Evolutionary conservation across 2,329 filamentous ascomycete species (phyloP), one percentile per base, ranked within the genome.

Genomic region (Cordyceps javanica): DNA sequence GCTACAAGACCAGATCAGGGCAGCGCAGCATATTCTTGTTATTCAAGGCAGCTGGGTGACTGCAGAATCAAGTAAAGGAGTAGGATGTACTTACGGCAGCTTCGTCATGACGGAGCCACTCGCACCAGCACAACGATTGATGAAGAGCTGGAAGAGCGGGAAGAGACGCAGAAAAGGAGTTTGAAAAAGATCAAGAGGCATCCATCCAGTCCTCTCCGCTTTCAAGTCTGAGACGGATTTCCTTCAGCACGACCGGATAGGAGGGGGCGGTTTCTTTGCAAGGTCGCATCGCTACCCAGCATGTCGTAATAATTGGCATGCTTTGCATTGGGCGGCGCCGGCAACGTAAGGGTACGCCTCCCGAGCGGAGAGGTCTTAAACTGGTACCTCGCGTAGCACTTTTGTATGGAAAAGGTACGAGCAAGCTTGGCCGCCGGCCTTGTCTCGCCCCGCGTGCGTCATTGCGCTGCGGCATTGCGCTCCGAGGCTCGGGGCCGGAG

Each of bases 401-500:
- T 39, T 39, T 46, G 23, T 46, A 46, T 38, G 41, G 21, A 11
- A 14, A 4, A 46, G 41, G 52, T 55, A 55, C 52, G 28, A 38
- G 28, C 14, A 36, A 38, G 28, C 14, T n/a, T n/a, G 21, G 16
- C 4, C 30, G 3, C 30, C 42, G 30, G 51, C 19, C 25, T 21
- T 6, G 11, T 49, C 46, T 2, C 23, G 36, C n/a, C n/a, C n/a
- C n/a, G n/a, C n/a, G n/a, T n/a, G n/a, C n/a, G n/a, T 5, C 26
- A 23, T 53, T 41, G 23, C 49, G 23, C 34, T 16, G n/a, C 48
- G 23, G 21, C 23, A 39, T 28, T 16, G 30, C 21, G 25, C 34
- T 51, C 36, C 49, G 49, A 52, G 49, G 42, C 49, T 41, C 49
- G 49, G 49, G 48, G 36, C 25, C 49, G 36, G 49, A 45, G 3